phyloP scores from a whole-genome alignment of 2,329 filamentous ascomycete genomes.

The Diaporthe capsici region DNA sequence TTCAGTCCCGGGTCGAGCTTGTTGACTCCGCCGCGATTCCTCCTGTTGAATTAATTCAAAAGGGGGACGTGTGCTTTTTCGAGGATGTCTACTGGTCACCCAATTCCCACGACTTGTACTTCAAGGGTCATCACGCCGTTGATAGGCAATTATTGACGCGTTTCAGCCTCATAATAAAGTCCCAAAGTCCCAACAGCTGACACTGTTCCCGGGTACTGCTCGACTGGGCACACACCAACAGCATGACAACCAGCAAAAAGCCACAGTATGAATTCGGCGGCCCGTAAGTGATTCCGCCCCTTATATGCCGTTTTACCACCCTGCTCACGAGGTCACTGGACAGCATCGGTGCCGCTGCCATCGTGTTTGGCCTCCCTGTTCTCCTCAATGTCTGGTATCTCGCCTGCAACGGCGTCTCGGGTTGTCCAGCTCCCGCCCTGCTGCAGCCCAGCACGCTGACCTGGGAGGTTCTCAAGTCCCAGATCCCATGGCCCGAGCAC shows the following conservation, averaged over 20 bases:
- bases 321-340: neutral
- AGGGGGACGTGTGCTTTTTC: neutral
- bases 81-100: neutral
- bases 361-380: conserved; percentile 42
- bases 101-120: neutral
- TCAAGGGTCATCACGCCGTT: neutral
- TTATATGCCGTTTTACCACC: neutral
- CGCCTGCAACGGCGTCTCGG: conserved; percentile 67
- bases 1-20: conserved; percentile 1
- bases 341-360: conserved; percentile 42
- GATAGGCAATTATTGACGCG: neutral
- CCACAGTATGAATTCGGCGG: conserved; percentile 43
- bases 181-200: neutral
- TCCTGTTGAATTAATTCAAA: neutral
- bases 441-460: conserved; percentile 60
- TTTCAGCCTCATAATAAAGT: neutral
- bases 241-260: conserved; percentile 16
- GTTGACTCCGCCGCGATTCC: conserved; percentile 3
- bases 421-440: conserved; percentile 65
- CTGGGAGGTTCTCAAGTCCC: conserved; percentile 59
- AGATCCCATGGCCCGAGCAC: conserved; percentile 69
- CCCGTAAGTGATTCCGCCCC: conserved; percentile 35
- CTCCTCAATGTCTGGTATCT: conserved; percentile 50
- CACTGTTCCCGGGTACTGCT: neutral
- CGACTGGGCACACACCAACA: neutral